Base-by-base conservation (phyloP, 805 yeast genomes). In the Teunomyces panamensis region DNA sequence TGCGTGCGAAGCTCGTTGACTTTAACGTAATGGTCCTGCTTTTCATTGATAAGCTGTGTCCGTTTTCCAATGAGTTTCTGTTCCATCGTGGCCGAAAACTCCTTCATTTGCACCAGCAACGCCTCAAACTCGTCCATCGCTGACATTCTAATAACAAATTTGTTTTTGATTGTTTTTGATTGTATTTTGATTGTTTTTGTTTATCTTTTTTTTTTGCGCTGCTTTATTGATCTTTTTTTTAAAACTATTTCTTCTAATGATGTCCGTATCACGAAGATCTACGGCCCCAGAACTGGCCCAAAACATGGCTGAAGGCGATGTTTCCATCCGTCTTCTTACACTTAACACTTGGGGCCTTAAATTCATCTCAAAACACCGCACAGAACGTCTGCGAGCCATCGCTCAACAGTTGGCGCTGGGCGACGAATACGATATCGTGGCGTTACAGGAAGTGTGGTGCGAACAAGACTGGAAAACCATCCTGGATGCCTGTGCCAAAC, bases 361-460 rank as follows among this genome's bases (percentile, higher is more conserved):
- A 58, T 85, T 67, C 57, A 87, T 94, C 2, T 83, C 97, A n/a
- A 86, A 84, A 58, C 67, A 67, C 50, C 72, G 99, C 28, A 64
- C 68, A 30, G 76, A 75, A 53, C 74, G 99, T 33, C 71, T 94
- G 29, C 63, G 57, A 11, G 96, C 89, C 1, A 87, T 94, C 29
- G 96, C 95, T 0, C 77, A 82, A 41, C 68, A 77, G 46, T 64
- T 92, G 3, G 80, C 84, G 0, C 58, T 59, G 2, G 34, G 14
- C 17, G 47, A 50, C 2, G 69, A 73, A 11, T 89, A 87, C 65
- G 97, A 94, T 65, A 77, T 94, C 9, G 79, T 94, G 5, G 97
- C 97, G 1, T 71, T 94, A n/a, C 99, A 94, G 64, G 99, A 94
- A 61, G 77, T 94, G 9, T 94, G 99, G 99, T 84, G 85, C 34